phyloP scores from a whole-genome alignment of 495 filamentous ascomycete species.

The Penicillium coffeae region DNA sequence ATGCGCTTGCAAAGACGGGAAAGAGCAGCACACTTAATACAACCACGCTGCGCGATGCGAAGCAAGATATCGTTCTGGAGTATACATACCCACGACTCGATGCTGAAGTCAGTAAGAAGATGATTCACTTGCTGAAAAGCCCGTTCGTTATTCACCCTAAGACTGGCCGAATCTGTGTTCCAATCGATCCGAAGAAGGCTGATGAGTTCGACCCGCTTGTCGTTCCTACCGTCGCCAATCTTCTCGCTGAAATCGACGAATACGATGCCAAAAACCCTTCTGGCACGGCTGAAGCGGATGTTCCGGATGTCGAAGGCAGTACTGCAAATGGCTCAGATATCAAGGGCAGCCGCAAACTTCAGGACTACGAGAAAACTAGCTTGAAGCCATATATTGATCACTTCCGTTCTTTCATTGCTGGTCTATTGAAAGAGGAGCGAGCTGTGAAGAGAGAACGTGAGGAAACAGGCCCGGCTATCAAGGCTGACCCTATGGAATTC shows the following conservation, averaged over 20 bases:
- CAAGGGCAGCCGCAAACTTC: slow-evolving; percentile 46
- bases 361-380: slow-evolving; percentile 96
- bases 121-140: slow-evolving; percentile 94
- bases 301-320: slow-evolving; percentile 38
- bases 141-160: slow-evolving; percentile 96
- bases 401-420: slow-evolving; percentile 76
- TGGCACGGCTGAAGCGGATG: slow-evolving; percentile 25
- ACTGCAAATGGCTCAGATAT: slow-evolving; percentile 33
- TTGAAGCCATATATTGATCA: slow-evolving; percentile 88
- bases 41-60: slow-evolving; percentile 71
- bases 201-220: slow-evolving; percentile 81
- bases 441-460: slow-evolving; percentile 67
- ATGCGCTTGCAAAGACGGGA: slow-evolving; percentile 71
- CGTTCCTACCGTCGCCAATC: slow-evolving; percentile 79
- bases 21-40: slow-evolving; percentile 62
- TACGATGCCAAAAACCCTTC: slow-evolving; percentile 53
- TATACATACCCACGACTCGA: slow-evolving; percentile 98
- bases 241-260: slow-evolving; percentile 76
- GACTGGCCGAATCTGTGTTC: slow-evolving; percentile 91
- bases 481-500: slow-evolving; percentile 54
- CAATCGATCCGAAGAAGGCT: slow-evolving; percentile 67
- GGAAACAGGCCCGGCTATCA: slow-evolving; percentile 45
- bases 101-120: slow-evolving; percentile 92
- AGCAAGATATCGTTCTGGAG: slow-evolving; percentile 91
- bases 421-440: slow-evolving; percentile 76